Base-by-base conservation (phyloP, 352 stramenopile genomes). In the Pythium periplocum region DNA sequence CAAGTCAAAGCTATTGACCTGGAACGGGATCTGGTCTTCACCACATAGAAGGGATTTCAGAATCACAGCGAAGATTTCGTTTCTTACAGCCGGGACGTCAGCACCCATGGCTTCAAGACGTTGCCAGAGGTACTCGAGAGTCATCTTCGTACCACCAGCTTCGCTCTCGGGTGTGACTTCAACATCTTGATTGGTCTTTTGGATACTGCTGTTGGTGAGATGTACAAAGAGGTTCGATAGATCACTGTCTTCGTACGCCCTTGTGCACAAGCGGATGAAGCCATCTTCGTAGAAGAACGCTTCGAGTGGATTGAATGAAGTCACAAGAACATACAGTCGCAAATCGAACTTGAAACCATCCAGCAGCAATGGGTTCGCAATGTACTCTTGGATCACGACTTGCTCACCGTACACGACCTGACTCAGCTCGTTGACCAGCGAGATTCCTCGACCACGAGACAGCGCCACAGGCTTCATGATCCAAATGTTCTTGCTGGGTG, bases 181-280 rank as follows among this genome's bases (percentile, higher is more conserved):
- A 4, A 64, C 70, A 12, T 85, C 74, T 49, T 84, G 67, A 50
- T 90, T 85, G 39, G 74, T 75, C 59, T 96, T 96, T 61, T 98
- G 89, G 62, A 97, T 95, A 47, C 86, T 96, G 65, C 86, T 96
- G 71, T 98, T 98, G 7, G 95, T 98, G 7, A 98, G 64, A 56
- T 98, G 94, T 36, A 98, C 85, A 17, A 96, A 94, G 8, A 91
- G 68, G 64, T 97, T 90, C 42, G 55, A 60, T 10, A 96, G 43
- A 44, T 83, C 73, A 6, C 80, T 61, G 38, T 87, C 62, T 39
- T 87, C 62, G 64, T 97, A 98, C 10, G 61, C 59, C 34, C 83
- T 60, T 42, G 87, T 97, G 49, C 87, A 96, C 44, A 98, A 72
- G 6, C 94, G 77, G 42, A 96, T 89, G 51, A 98, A 96, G 11